phyloP scores from a whole-genome alignment of 2,329 filamentous ascomycete species.

The Lachnellula hyalina region DNA sequence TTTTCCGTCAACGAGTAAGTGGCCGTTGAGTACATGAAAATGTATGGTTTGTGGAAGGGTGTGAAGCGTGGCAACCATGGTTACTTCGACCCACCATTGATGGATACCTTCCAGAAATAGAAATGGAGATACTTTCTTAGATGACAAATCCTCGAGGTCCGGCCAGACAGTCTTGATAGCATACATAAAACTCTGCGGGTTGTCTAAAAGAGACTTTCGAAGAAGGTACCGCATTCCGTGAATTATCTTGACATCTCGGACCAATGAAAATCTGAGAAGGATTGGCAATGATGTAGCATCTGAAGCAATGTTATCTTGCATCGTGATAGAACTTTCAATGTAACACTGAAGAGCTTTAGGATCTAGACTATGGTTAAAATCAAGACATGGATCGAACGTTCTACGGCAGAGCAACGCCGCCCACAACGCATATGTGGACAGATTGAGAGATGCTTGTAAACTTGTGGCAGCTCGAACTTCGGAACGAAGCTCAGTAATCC shows the following conservation, averaged over 20 bases:
- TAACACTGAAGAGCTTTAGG: conserved; percentile 27
- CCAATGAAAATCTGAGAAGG: conserved; percentile 35
- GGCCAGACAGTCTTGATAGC: conserved; percentile 42
- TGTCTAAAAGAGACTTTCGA: conserved; percentile 29
- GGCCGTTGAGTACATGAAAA: conserved; percentile 43
- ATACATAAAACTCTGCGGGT: conserved; percentile 27
- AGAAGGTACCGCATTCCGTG: conserved; percentile 35
- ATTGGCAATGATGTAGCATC: conserved; percentile 34
- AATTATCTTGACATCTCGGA: conserved; percentile 43
- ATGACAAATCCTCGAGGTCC: conserved; percentile 21
- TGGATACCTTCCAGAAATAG: conserved; percentile 21
- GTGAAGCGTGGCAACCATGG: conserved; percentile 25
- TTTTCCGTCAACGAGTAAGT: conserved; percentile 43
- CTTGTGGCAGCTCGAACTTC: conserved; percentile 40
- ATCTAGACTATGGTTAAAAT: neutral
- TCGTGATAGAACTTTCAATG: conserved; percentile 35
- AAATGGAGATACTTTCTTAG: conserved; percentile 19
- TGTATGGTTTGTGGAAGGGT: conserved; percentile 32
- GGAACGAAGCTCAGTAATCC: conserved; percentile 43
- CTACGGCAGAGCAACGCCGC: conserved; percentile 51
- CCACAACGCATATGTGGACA: conserved; percentile 44
- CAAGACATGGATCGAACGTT: conserved; percentile 35
- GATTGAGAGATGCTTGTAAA: conserved; percentile 33
- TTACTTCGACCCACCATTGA: conserved; percentile 33
- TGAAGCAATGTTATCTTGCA: conserved; percentile 43